Base-by-base conservation (phyloP, 2,329 filamentous ascomycete species). In the Camptophora hylomeconis region DNA sequence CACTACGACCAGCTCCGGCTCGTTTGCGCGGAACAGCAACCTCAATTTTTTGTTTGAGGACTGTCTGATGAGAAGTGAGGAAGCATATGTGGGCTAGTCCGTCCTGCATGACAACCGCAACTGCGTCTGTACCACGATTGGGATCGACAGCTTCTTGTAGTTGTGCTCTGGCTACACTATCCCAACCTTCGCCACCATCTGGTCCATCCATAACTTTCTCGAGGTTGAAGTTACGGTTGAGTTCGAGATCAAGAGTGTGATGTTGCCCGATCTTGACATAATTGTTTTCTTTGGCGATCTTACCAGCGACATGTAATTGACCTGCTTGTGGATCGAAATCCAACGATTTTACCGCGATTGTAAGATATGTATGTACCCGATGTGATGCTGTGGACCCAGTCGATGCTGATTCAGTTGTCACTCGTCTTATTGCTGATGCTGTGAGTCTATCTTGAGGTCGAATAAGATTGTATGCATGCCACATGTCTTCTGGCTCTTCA, bases 21-120 rank as follows among this genome's bases (percentile, higher is more conserved):
- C 60, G 50, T 46, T 65, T 65, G 28, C 58, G 50, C 14, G 61
- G 58, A 20, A 65, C 57, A 2, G 53, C 55, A 44, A 58, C 54
- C 40, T 63, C 60, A 15, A 64, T 47, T 31, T 58, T 61, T 36
- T 64, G 61, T 43, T 60, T 60, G 32, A 64, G 36, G 26, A 64
- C 53, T 7, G 61, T 64, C 39, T 61, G 58, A 21, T 58, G 59
- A 30, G 62, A 60, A 3, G 60, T 62, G 33, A 65, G 57, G 33
- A 64, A 61, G 36, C 59, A 62, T n/a, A 65, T 60, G 46, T 63
- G 60, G 4, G 60, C 61, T 7, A 65, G 29, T 1, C 59, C 61
- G 39, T 95, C 87, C 45, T 92, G 81, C 79, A 98, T 87, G 14
- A 95, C 80, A 1, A 95, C 77, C 0, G 89, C 87, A 31, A 84